Evolutionary conservation across 192 early-diverging fungal species (phyloP).

Genomic region (Gonapodya prolifera): DNA sequence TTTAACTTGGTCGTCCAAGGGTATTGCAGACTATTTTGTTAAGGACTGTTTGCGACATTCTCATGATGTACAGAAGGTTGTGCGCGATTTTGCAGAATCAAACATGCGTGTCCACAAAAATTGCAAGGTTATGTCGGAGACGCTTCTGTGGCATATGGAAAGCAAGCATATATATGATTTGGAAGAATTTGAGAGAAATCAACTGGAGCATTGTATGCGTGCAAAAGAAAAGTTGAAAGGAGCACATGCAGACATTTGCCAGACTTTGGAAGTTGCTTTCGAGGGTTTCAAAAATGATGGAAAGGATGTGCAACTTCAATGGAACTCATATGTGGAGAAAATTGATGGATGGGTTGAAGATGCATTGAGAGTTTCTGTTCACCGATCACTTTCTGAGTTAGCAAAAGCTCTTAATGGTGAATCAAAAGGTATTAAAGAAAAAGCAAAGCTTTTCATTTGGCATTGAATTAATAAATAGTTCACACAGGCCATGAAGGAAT

Average conservation of each 20-base stretch:
- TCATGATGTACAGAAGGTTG: slow-evolving; percentile 44
- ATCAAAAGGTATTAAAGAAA: slow-evolving; percentile 20
- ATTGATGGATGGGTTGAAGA: slow-evolving; percentile 43
- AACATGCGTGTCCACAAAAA: slow-evolving; percentile 28
- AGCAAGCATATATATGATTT: slow-evolving; percentile 47
- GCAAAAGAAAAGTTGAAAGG: slow-evolving; percentile 26
- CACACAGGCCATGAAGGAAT: slow-evolving; percentile 19
- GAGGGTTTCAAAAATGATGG: slow-evolving; percentile 41
- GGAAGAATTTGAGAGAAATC: slow-evolving; percentile 36
- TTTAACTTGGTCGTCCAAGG: slow-evolving; percentile 42
- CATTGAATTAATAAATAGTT: too few species aligned
- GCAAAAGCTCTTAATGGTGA: slow-evolving; percentile 53
- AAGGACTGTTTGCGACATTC: slow-evolving; percentile 48
- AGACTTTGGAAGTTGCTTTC: slow-evolving; percentile 9
- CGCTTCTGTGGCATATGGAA: slow-evolving; percentile 42
- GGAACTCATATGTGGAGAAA: slow-evolving; percentile 38
- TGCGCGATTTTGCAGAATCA: slow-evolving; percentile 34
- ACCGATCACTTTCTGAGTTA: slow-evolving; percentile 39
- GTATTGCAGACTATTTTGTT: slow-evolving; percentile 51
- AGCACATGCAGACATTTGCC: slow-evolving; percentile 27
- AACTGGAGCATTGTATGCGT: slow-evolving; percentile 21
- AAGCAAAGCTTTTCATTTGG: neutral
- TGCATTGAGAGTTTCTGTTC: slow-evolving; percentile 32
- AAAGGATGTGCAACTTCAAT: slow-evolving; percentile 37
- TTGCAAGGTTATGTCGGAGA: slow-evolving; percentile 35